These are phyloP conservation scores for Nannizzia gypsea DNA, from an alignment of 2,329 filamentous ascomycete genomes.

Conservation along the genomic window DNA sequence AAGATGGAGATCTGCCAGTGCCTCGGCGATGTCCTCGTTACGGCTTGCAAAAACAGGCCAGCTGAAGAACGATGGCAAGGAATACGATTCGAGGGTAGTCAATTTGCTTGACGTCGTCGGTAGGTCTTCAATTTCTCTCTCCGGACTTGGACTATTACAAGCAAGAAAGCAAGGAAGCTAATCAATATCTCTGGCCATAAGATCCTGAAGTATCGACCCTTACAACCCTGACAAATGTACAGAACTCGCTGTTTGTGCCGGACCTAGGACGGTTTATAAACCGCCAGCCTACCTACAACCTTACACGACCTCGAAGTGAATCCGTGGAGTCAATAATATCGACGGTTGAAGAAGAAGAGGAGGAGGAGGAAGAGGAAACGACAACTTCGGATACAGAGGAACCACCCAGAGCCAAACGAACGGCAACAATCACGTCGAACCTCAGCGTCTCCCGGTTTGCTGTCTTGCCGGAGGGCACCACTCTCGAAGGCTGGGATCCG, in stretches of 20 bases:
- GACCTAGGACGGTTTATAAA: constrained; percentile 67
- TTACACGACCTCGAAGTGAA: constrained; percentile 38
- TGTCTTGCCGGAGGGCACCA: constrained; percentile 62
- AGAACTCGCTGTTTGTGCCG: constrained; percentile 79
- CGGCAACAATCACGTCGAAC: constrained; percentile 58
- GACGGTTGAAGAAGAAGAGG: constrained; percentile 10
- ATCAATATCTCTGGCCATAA: constrained; percentile 27
- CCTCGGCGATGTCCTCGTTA: constrained; percentile 6
- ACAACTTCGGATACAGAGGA: constrained; percentile 18
- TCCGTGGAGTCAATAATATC: neutral
- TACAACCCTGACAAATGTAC: constrained; percentile 75
- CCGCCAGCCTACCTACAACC: constrained; percentile 63
- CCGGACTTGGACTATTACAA: neutral
- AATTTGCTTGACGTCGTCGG: constrained; percentile 58
- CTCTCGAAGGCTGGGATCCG: constrained; percentile 60
- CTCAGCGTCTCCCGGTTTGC: constrained; percentile 63
- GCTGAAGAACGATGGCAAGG: constrained; percentile 24
- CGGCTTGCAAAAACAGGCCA: constrained; percentile 20
- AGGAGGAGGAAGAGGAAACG: constrained; percentile 17
- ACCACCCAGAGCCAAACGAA: constrained; percentile 22
- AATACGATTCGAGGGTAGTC: constrained; percentile 53
- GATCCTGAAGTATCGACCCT: constrained; percentile 75
- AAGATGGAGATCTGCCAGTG: constrained; percentile 3
- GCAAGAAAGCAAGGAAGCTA: neutral
- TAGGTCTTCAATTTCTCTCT: constrained; percentile 28